Evolutionary conservation across 1,284 basidiomycete species (phyloP).

Genomic region (Sutorius eximius): DNA sequence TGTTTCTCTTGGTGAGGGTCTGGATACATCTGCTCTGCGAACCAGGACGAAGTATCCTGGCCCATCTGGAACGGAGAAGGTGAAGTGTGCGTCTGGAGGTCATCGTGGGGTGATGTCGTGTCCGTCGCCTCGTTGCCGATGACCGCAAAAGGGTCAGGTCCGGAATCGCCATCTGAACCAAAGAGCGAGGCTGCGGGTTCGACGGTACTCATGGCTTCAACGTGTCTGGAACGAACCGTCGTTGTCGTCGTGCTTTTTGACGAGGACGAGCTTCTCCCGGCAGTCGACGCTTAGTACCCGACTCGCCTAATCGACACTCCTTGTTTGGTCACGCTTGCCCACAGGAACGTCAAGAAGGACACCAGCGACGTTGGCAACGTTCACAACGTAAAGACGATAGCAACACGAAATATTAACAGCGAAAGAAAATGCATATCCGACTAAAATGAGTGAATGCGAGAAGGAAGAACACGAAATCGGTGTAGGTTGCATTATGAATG

Average conservation of each 20-base stretch:
- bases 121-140: slow-evolving; percentile 45
- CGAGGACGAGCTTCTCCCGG: background rate
- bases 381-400: slow-evolving; percentile 12
- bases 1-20: slow-evolving; percentile 27
- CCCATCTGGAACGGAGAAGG: slow-evolving; percentile 33
- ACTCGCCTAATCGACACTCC: slow-evolving; percentile 1
- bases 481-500: slow-evolving; percentile 40
- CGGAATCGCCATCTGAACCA: slow-evolving; percentile 55
- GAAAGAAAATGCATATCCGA: slow-evolving; percentile 31
- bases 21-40: slow-evolving; percentile 35
- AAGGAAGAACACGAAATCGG: slow-evolving; percentile 19
- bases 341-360: background rate
- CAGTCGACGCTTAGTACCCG: slow-evolving; percentile 4
- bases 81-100: slow-evolving; percentile 20
- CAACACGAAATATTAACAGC: slow-evolving; percentile 34
- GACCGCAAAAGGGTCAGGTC: slow-evolving; percentile 64
- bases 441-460: slow-evolving; percentile 18
- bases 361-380: slow-evolving; percentile 8
- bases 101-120: slow-evolving; percentile 28
- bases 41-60: slow-evolving; percentile 35
- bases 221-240: slow-evolving; percentile 27
- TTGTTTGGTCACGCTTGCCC: slow-evolving; percentile 33
- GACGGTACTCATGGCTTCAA: slow-evolving; percentile 55
- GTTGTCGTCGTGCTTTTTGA: slow-evolving; percentile 20
- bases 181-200: slow-evolving; percentile 80